Conservation (phyloP, 805 yeast genomes). For the Candida silvicultrix region DNA sequence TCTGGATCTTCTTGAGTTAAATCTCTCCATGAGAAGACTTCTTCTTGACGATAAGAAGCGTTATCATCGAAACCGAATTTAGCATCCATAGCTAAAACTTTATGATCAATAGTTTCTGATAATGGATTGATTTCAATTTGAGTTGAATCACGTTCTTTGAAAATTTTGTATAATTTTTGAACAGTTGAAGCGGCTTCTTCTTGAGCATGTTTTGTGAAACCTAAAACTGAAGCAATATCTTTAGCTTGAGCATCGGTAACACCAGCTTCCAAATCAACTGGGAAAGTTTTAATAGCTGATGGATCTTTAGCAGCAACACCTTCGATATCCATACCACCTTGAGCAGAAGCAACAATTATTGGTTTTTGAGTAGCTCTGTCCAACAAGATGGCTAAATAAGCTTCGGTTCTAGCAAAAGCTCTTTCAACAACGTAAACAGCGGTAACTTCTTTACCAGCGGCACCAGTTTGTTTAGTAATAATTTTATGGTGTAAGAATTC, state of each 20-base stretch:
- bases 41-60: constrained; percentile 91
- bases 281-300: constrained; percentile 82
- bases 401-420: constrained; percentile 90
- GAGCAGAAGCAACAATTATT: constrained; percentile 89
- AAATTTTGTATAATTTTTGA: constrained; percentile 82
- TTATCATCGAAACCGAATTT: constrained; percentile 97
- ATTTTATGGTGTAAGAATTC: constrained; percentile 90
- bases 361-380: constrained; percentile 91
- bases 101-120: constrained; percentile 84
- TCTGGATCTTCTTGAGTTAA: constrained; percentile 96
- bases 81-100: constrained; percentile 98
- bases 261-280: constrained; percentile 71
- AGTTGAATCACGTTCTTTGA: constrained; percentile 89
- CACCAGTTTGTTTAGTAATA: constrained; percentile 97
- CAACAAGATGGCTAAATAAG: constrained; percentile 89
- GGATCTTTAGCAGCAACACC: constrained; percentile 94
- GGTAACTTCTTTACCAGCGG: constrained; percentile 93
- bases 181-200: constrained; percentile 86
- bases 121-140: constrained; percentile 98
- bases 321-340: constrained; percentile 99
- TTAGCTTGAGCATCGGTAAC: constrained; percentile 72
- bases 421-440: constrained; percentile 96
- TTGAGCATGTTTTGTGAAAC: constrained; percentile 71
- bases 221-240: constrained; percentile 73
- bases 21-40: constrained; percentile 96